Evolutionary conservation across 192 early-diverging fungal species (phyloP).

Genomic region (Coemansia biformis): DNA sequence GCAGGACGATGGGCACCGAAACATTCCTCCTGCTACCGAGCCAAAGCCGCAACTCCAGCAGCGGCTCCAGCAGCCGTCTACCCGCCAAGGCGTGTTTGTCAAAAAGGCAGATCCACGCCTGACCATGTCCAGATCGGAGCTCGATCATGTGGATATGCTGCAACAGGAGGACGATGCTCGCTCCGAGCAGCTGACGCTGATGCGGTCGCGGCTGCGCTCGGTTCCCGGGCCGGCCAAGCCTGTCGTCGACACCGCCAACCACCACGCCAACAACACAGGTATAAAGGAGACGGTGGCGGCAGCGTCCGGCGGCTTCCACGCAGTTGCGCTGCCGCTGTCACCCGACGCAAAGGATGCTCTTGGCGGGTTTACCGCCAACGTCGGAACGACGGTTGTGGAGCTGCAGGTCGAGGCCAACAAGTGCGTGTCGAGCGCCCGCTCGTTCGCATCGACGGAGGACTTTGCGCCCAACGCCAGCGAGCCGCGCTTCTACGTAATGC

Average conservation of each 20-base stretch:
- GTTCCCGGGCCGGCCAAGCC: conserved; percentile 10
- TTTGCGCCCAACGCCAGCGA: conserved; percentile 32
- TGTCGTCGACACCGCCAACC: conserved; percentile 15
- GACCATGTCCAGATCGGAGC: conserved; percentile 45
- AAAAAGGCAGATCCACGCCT: conserved; percentile 41
- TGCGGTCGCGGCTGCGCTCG: conserved; percentile 33
- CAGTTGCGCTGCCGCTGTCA: conserved; percentile 44
- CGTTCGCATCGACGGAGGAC: conserved; percentile 33
- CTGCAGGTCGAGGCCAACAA: conserved; percentile 38
- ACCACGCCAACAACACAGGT: conserved; percentile 33
- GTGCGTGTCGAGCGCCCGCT: conserved; percentile 17
- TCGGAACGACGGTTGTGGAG: conserved; percentile 38
- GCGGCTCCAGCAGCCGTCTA: not conserved
- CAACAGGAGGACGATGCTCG: conserved; percentile 48
- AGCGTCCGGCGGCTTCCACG: conserved; percentile 47
- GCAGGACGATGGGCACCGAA: not conserved
- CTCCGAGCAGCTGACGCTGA: conserved; percentile 43
- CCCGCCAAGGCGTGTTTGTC: conserved; percentile 32
- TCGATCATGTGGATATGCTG: conserved; percentile 42
- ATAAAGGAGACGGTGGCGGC: conserved; percentile 45
- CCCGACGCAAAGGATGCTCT: conserved; percentile 24
- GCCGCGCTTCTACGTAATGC: conserved; percentile 51
- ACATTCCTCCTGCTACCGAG: not conserved
- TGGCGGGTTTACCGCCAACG: conserved; percentile 22
- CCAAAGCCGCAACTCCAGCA: not conserved